Evolutionary conservation across 805 yeast species (phyloP).

Genomic region (Kockiozyma suomiensis): DNA sequence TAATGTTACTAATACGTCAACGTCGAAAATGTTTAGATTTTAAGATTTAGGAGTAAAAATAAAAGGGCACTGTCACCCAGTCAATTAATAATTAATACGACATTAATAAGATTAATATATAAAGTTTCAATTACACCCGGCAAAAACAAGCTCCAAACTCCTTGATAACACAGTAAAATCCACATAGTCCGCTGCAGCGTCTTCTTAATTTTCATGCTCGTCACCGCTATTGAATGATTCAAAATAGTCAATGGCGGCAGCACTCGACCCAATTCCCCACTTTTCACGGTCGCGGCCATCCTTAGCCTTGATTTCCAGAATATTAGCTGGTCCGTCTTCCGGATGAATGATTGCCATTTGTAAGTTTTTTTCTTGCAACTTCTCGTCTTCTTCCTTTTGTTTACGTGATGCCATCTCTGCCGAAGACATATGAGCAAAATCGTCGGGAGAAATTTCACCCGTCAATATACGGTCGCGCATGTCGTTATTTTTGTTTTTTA

Average conservation of each 20-base stretch:
- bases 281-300: slow-evolving; percentile 49
- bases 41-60: too few relatives aligned
- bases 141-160: too few relatives aligned
- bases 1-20: too few relatives aligned
- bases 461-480: slow-evolving; percentile 35
- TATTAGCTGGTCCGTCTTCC: slow-evolving; percentile 38
- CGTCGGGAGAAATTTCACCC: slow-evolving; percentile 37
- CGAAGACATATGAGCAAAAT: slow-evolving; percentile 40
- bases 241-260: slow-evolving; percentile 45
- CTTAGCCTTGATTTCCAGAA: slow-evolving; percentile 39
- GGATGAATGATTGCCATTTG: slow-evolving; percentile 18
- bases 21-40: too few relatives aligned
- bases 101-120: too few relatives aligned
- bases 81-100: too few relatives aligned
- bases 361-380: slow-evolving; percentile 32
- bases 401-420: slow-evolving; percentile 40
- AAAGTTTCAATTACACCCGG: too few relatives aligned
- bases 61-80: too few relatives aligned
- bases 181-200: neutral
- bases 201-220: neutral
- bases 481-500: slow-evolving; percentile 38
- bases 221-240: neutral
- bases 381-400: slow-evolving; percentile 37
- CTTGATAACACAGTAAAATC: neutral
- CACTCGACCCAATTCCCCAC: slow-evolving; percentile 48